phyloP scores from a whole-genome alignment of 495 filamentous ascomycete genomes.

The Hyaloscypha bicolor region DNA sequence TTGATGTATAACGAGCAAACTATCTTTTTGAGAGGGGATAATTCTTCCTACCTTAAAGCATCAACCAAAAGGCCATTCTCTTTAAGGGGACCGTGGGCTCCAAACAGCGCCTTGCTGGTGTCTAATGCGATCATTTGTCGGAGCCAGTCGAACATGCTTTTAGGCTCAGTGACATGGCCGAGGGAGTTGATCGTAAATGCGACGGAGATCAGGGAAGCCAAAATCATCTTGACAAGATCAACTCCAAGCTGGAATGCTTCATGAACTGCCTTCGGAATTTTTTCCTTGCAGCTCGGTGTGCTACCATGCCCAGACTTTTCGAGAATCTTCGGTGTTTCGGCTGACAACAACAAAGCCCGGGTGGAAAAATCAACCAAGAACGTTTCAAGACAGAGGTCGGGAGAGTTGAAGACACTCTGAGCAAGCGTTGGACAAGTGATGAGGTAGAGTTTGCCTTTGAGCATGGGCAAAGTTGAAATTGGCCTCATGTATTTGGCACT shows the following conservation, averaged over 20 bases:
- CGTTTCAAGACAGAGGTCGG: too few species aligned
- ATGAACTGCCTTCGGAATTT: neutral
- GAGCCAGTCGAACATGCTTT: neutral
- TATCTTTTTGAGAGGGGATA: conserved; percentile 5
- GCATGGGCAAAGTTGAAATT: too few species aligned
- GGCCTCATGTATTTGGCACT: too few species aligned
- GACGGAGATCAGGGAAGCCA: neutral
- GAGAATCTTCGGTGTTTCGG: too few species aligned
- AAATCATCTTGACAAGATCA: neutral
- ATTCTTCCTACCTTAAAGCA: conserved; percentile 11
- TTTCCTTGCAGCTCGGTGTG: neutral
- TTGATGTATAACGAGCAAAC: neutral
- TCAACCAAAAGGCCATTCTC: conserved; percentile 2
- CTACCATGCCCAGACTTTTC: neutral
- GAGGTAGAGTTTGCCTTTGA: too few species aligned
- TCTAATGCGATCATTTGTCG: neutral
- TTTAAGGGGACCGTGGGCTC: neutral
- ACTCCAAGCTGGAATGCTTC: too few species aligned
- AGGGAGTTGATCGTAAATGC: neutral
- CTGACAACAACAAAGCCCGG: too few species aligned
- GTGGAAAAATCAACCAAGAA: too few species aligned
- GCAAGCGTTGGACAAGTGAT: neutral
- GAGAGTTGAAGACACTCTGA: conserved; percentile 18
- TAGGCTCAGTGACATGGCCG: neutral
- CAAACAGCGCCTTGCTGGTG: neutral